A percentile compares a stretch with the other conserved stretches of the same genome.
Conservation (phyloP, 768 basidiomycete species). For the Podaxis sp. region DNA sequence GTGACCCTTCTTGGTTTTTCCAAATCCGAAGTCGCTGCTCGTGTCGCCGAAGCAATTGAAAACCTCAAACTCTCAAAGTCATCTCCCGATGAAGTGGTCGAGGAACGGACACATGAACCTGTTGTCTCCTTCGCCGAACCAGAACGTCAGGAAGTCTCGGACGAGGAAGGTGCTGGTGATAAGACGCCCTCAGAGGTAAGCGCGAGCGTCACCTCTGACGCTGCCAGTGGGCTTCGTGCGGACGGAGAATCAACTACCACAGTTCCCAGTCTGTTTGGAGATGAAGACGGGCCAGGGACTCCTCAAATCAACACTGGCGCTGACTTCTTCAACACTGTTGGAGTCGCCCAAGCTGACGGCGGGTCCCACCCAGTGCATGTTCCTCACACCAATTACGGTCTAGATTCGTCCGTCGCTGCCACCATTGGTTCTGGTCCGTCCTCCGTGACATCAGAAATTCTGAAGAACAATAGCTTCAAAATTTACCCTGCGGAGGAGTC, state of each 20-base stretch:
- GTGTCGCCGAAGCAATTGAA: constrained; percentile 81
- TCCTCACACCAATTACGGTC: constrained; percentile 76
- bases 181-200: constrained; percentile 78
- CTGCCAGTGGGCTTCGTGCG: constrained; percentile 52
- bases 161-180: constrained; percentile 37
- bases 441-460: constrained; percentile 69
- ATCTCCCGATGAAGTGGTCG: constrained; percentile 38
- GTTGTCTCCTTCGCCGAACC: constrained; percentile 87
- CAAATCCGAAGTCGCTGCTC: constrained; percentile 76
- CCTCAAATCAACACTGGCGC: constrained; percentile 65
- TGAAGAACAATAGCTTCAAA: constrained; percentile 83
- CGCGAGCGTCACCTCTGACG: constrained; percentile 60
- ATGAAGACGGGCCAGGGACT: constrained; percentile 63
- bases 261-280: constrained; percentile 85
- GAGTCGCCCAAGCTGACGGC: constrained; percentile 45
- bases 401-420: constrained; percentile 92
- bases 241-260: constrained; percentile 84
- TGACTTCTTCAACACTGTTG: constrained; percentile 90
- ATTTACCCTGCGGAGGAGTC: constrained; percentile 89
- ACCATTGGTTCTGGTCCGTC: constrained; percentile 92
- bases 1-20: constrained; percentile 91
- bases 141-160: constrained; percentile 48
- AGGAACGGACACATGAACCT: constrained; percentile 59
- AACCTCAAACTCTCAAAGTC: constrained; percentile 56
- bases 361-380: constrained; percentile 49